A percentile compares a stretch with the other conserved stretches of the same genome.
These are phyloP conservation scores for Sugiyamaella mastotermitis DNA, from an alignment of 805 yeast species.

Conservation along the genomic window DNA sequence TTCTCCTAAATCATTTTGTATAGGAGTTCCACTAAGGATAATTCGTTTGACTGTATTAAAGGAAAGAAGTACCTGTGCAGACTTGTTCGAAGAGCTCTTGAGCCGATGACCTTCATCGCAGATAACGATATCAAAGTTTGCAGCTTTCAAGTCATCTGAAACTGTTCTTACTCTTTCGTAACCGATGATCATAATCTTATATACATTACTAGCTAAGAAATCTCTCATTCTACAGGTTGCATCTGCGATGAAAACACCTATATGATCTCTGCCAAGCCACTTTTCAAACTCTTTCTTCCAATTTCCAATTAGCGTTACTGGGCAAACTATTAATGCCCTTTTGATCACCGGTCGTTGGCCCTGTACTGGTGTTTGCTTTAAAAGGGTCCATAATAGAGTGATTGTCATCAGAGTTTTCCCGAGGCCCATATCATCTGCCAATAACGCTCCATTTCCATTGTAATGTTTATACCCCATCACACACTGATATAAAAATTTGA, in stretches of 20 bases:
- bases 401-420: slow-evolving; percentile 89
- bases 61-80: slow-evolving; percentile 53
- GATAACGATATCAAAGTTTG: slow-evolving; percentile 58
- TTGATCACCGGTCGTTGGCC: slow-evolving; percentile 36
- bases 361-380: slow-evolving; percentile 36
- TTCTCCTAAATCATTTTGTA: slow-evolving; percentile 85
- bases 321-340: slow-evolving; percentile 78
- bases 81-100: slow-evolving; percentile 68
- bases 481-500: slow-evolving; percentile 73
- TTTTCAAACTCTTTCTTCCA: slow-evolving; percentile 87
- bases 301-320: slow-evolving; percentile 80
- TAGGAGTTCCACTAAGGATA: slow-evolving; percentile 82
- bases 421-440: slow-evolving; percentile 97
- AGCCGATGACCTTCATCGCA: slow-evolving; percentile 96
- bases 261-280: slow-evolving; percentile 67
- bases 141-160: slow-evolving; percentile 29
- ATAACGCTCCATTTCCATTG: slow-evolving; percentile 56
- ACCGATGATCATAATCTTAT: slow-evolving; percentile 79
- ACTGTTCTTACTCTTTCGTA: slow-evolving; percentile 73
- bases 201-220: slow-evolving; percentile 62
- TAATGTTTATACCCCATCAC: slow-evolving; percentile 59
- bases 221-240: slow-evolving; percentile 51
- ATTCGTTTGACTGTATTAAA: slow-evolving; percentile 53
- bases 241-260: slow-evolving; percentile 59
- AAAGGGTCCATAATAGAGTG: slow-evolving; percentile 73